phyloP scores from a whole-genome alignment of 2,329 filamentous ascomycete species.

The Coniella lustricola region DNA sequence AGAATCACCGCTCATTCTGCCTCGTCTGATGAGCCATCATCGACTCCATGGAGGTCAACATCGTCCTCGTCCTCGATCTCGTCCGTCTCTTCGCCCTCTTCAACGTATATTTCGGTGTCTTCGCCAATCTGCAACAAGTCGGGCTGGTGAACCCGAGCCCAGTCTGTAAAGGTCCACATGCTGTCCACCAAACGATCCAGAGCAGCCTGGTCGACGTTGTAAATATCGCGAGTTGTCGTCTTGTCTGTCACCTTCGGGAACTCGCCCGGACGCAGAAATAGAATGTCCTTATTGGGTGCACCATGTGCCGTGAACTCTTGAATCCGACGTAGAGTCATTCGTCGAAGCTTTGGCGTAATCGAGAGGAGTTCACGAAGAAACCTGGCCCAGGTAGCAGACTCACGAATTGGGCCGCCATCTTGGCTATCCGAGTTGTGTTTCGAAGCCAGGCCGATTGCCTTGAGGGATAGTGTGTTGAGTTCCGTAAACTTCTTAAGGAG shows the following conservation, averaged over 20 bases:
- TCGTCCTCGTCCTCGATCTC: not conserved
- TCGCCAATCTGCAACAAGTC: too few relatives aligned
- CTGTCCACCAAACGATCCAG: not conserved
- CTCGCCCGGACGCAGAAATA: not conserved
- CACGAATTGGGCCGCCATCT: not conserved
- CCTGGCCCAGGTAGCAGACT: slow-evolving; percentile 4
- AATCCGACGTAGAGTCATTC: not conserved
- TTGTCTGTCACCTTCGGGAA: not conserved
- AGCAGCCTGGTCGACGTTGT: not conserved
- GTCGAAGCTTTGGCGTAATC: not conserved
- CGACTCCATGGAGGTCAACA: not conserved
- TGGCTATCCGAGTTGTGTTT: not conserved
- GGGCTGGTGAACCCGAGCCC: not conserved
- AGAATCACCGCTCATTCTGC: not conserved
- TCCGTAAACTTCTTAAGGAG: slow-evolving; percentile 5
- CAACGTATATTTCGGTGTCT: not conserved
- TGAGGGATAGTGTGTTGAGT: slow-evolving; percentile 2
- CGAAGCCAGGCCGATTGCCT: not conserved
- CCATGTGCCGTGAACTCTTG: not conserved
- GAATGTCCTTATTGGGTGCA: not conserved
- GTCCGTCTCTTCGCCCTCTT: slow-evolving; percentile 15
- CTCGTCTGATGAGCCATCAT: too few relatives aligned
- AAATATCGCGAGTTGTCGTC: not conserved
- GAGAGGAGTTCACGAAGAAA: not conserved
- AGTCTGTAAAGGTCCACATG: not conserved